Base-by-base conservation (phyloP, 257 asterid genomes). In the Penstemon davidsonii region DNA sequence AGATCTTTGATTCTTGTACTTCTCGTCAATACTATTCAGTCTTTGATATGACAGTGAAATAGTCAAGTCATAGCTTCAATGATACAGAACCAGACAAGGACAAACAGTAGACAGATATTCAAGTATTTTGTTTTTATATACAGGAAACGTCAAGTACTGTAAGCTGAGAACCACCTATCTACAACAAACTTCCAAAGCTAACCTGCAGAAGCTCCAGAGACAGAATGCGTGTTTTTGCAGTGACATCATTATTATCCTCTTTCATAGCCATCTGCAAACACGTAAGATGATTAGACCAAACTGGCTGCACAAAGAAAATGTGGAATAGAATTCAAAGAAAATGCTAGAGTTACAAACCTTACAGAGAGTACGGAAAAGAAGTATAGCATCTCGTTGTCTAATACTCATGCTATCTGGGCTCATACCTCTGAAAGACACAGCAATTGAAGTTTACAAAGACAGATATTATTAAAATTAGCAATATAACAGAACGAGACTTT, bases 201-300 rank as follows among this genome's bases (percentile, higher is more conserved):
- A 94, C 99, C 96, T 94, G 99, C 71, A 94, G 84, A 83, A 94
- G 98, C 89, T 94, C 99, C 79, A 94, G 80, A 47, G 99, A 94
- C 47, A 94, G 81, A 84, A 94, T 85, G 70, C 99, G 96, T 47
- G 96, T 85, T 78, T 86, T 94, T 62, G 83, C 81, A 39, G 96
- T 89, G 68, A 91, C 82, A 84, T 91, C 99, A 77, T 94, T 96
- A 46, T 66, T 91, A 68, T 86, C 99, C 81, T 91, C 99, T 85
- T 89, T 94, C 97, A 91, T 88, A 60, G 96, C 95, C 99, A 94
- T 91, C 99, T 94, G 83, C 81, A 73, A 25, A 25, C 33, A 25
- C 52, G 73, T 72, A 40, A 72, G 62, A 75, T 57, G 67, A 69
- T 75, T 66, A 33, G 36, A 47, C 72, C 73, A 79, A 57, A 66